Evolutionary conservation across 2,329 filamentous ascomycete species (phyloP).

Genomic region (Epicoccum sorghinum): DNA sequence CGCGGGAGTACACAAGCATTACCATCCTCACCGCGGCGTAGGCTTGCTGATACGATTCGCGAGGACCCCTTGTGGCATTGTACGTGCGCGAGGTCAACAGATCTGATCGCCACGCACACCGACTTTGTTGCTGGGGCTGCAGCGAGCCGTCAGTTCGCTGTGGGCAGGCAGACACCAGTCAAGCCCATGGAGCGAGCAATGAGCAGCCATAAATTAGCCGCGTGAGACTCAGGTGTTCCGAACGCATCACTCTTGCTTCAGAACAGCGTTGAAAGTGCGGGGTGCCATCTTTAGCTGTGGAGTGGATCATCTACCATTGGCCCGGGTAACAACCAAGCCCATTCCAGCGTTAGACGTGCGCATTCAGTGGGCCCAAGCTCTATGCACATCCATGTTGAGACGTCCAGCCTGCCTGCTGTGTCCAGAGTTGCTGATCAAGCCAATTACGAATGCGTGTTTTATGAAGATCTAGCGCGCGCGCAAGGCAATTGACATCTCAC

Average conservation of each 20-base stretch:
- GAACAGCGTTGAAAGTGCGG: slow-evolving; percentile 22
- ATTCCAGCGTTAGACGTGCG: slow-evolving; percentile 14
- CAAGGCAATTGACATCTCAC: slow-evolving; percentile 11
- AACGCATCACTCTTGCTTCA: slow-evolving; percentile 17
- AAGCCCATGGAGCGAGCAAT: neutral
- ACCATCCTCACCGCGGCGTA: slow-evolving; percentile 10
- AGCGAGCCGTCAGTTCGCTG: neutral
- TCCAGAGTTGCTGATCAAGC: slow-evolving; percentile 17
- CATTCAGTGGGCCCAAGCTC: slow-evolving; percentile 15
- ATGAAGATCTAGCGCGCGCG: slow-evolving; percentile 17
- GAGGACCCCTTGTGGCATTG: slow-evolving; percentile 12
- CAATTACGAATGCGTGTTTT: slow-evolving; percentile 15
- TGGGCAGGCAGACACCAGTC: neutral
- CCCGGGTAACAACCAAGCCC: slow-evolving; percentile 13
- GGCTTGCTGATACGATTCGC: slow-evolving; percentile 15
- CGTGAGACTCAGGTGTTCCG: slow-evolving; percentile 17
- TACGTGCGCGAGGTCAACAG: slow-evolving; percentile 18
- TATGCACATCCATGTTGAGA: slow-evolving; percentile 18
- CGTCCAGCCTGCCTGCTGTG: slow-evolving; percentile 15
- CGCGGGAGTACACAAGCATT: slow-evolving; percentile 21
- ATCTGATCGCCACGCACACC: slow-evolving; percentile 17
- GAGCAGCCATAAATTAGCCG: slow-evolving; percentile 1
- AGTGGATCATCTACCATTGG: slow-evolving; percentile 20
- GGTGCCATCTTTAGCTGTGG: slow-evolving; percentile 16
- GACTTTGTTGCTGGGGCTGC: slow-evolving; percentile 9